These are phyloP conservation scores for Ceratobasidium sp. DNA, from an alignment of 1,284 basidiomycete species.

Conservation along the genomic window DNA sequence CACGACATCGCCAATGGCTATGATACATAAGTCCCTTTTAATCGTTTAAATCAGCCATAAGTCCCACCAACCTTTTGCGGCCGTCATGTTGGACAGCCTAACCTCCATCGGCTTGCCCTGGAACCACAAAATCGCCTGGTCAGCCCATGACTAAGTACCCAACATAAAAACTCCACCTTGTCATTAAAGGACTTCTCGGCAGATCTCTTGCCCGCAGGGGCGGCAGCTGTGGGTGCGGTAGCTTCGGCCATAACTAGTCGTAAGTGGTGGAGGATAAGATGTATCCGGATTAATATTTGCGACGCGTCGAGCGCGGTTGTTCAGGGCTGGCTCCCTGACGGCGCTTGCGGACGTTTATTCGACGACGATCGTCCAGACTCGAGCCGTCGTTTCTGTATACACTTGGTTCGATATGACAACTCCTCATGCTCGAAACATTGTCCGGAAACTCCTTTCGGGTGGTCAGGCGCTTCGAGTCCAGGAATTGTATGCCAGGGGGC, in stretches of 20 bases:
- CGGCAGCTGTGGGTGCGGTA: constrained; percentile 40
- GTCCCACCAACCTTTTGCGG: constrained; percentile 79
- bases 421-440: constrained; percentile 32
- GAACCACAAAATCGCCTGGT: constrained; percentile 46
- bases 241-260: constrained; percentile 44
- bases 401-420: constrained; percentile 13
- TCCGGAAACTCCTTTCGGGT: constrained; percentile 4
- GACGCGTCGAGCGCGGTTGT: constrained; percentile 34
- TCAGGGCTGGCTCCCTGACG: constrained; percentile 12
- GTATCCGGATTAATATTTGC: constrained; percentile 35
- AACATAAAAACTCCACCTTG: constrained; percentile 58
- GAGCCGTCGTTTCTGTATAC: not conserved
- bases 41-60: constrained; percentile 19
- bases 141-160: not conserved
- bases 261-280: constrained; percentile 21
- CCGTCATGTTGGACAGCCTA: constrained; percentile 92
- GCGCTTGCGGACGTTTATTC: not conserved
- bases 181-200: constrained; percentile 76
- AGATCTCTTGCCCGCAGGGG: constrained; percentile 4
- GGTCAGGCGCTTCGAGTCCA: constrained; percentile 2
- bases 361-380: not conserved
- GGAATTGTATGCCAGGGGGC: constrained; percentile 6
- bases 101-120: constrained; percentile 94
- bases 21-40: constrained; percentile 39
- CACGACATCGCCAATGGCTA: constrained; percentile 97